A percentile compares a stretch with the other conserved stretches of the same genome.
phyloP scores from a whole-genome alignment of 1,139 yeast genomes.

The Blastobotrys apis region DNA sequence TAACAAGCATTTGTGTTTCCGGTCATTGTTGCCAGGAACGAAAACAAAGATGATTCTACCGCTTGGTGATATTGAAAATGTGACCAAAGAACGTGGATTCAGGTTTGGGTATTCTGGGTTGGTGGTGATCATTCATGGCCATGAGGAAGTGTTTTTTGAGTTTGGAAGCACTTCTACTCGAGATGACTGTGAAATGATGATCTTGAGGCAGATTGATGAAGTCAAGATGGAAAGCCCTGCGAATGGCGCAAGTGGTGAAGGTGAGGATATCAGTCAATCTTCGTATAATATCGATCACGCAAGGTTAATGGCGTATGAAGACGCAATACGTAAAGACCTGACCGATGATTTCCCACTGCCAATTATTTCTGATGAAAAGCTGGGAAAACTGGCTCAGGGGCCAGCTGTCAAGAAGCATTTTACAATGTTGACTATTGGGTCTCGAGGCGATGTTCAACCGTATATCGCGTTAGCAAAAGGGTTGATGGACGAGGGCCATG shows the following conservation, averaged over 20 bases:
- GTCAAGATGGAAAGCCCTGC: not conserved
- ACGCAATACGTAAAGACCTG: conserved; percentile 23
- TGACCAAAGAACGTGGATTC: conserved; percentile 61
- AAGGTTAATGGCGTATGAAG: conserved; percentile 33
- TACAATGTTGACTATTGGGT: conserved; percentile 81
- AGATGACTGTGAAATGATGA: conserved; percentile 64
- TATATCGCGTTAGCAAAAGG: conserved; percentile 87
- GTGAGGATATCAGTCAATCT: not conserved
- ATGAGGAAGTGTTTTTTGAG: conserved; percentile 71
- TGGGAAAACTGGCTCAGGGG: conserved; percentile 12
- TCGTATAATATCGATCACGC: conserved; percentile 26
- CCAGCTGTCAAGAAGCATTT: conserved; percentile 46
- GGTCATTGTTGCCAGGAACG: conserved; percentile 76
- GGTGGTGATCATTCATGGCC: conserved; percentile 63
- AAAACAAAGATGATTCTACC: conserved; percentile 84
- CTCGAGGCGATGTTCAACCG: conserved; percentile 96
- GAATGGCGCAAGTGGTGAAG: conserved; percentile 6
- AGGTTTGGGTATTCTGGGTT: conserved; percentile 66
- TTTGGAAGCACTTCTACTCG: conserved; percentile 62
- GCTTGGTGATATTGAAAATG: conserved; percentile 61
- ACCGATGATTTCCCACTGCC: conserved; percentile 15
- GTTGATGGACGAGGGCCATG: conserved; percentile 71
- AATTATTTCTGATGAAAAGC: conserved; percentile 3
- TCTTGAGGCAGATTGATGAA: conserved; percentile 48
- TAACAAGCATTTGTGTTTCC: conserved; percentile 61